Conservation (phyloP, 805 yeast species). For the Starmera amethionina region DNA sequence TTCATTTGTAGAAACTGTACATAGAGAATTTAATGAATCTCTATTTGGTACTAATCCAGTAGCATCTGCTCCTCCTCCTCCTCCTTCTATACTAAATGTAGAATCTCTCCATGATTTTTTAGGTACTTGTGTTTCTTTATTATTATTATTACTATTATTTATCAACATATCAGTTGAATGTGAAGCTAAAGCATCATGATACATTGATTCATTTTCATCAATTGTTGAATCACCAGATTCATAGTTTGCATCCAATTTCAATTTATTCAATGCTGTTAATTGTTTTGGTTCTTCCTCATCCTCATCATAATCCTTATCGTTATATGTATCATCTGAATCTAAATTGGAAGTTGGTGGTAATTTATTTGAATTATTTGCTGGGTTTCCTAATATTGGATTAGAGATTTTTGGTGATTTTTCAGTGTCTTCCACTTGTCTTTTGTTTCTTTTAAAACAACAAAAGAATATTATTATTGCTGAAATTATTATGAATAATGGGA, state of each 20-base stretch:
- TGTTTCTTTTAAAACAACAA: conserved; percentile 40
- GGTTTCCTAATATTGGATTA: conserved; percentile 27
- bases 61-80: conserved; percentile 4
- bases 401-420: conserved; percentile 24
- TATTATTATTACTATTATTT: conserved; percentile 10
- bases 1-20: conserved; percentile 81
- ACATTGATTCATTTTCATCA: conserved; percentile 37
- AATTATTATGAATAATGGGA: conserved; percentile 51
- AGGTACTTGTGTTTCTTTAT: conserved; percentile 15
- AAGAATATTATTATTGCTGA: conserved; percentile 40
- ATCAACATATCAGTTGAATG: conserved; percentile 31
- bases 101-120: conserved; percentile 52
- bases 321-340: conserved; percentile 22
- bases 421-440: conserved; percentile 20
- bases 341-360: conserved; percentile 12
- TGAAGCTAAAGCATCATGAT: conserved; percentile 29
- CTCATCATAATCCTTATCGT: conserved; percentile 20
- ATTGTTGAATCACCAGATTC: conserved; percentile 37
- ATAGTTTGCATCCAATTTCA: conserved; percentile 34
- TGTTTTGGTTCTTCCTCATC: conserved; percentile 21
- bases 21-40: conserved; percentile 60
- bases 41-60: conserved; percentile 25
- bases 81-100: conserved; percentile 15
- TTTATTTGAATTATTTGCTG: conserved; percentile 23
- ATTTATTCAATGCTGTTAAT: conserved; percentile 39